phyloP scores from a whole-genome alignment of 2,329 filamentous ascomycete species.

The Phyllosticta paracitricarpa region DNA sequence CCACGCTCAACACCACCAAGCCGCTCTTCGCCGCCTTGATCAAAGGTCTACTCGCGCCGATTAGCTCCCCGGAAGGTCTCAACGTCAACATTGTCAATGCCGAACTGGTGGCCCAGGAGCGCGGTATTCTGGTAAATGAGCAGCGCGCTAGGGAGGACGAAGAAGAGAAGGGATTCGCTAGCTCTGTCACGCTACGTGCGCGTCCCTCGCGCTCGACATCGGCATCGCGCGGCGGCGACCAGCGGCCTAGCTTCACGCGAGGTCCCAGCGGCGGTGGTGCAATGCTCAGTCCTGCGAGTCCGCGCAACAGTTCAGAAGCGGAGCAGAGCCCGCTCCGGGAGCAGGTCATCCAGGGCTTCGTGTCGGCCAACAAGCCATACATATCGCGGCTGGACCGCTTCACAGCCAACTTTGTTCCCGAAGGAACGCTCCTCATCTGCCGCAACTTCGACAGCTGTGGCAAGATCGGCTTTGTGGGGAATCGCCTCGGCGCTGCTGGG shows the following conservation, averaged over 20 bases:
- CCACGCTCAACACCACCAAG: slow-evolving; percentile 61
- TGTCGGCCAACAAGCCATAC: slow-evolving; percentile 52
- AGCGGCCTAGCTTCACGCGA: slow-evolving; percentile 13
- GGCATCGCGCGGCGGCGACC: not conserved
- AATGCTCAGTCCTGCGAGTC: not conserved
- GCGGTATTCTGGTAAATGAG: slow-evolving; percentile 69
- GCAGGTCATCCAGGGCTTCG: slow-evolving; percentile 55
- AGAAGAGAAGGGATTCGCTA: slow-evolving; percentile 55
- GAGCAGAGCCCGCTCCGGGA: slow-evolving; percentile 25
- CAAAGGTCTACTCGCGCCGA: slow-evolving; percentile 62
- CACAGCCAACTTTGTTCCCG: slow-evolving; percentile 60
- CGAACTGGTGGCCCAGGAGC: slow-evolving; percentile 62
- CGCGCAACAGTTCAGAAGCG: slow-evolving; percentile 12
- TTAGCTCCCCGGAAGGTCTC: slow-evolving; percentile 51
- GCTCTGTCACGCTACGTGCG: slow-evolving; percentile 60
- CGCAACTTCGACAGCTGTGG: slow-evolving; percentile 74
- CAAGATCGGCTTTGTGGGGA: slow-evolving; percentile 73
- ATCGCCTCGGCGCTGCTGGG: slow-evolving; percentile 55
- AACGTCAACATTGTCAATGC: slow-evolving; percentile 81
- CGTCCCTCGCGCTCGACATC: slow-evolving; percentile 29
- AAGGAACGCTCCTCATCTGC: slow-evolving; percentile 65
- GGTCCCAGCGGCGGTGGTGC: slow-evolving; percentile 11
- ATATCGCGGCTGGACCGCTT: slow-evolving; percentile 68
- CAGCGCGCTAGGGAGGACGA: slow-evolving; percentile 52
- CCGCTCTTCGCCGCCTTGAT: slow-evolving; percentile 70